Evolutionary conservation across 139 green algal species (phyloP), one percentile per base, ranked within the genome.

Genomic region (Haematococcus lacustris): DNA sequence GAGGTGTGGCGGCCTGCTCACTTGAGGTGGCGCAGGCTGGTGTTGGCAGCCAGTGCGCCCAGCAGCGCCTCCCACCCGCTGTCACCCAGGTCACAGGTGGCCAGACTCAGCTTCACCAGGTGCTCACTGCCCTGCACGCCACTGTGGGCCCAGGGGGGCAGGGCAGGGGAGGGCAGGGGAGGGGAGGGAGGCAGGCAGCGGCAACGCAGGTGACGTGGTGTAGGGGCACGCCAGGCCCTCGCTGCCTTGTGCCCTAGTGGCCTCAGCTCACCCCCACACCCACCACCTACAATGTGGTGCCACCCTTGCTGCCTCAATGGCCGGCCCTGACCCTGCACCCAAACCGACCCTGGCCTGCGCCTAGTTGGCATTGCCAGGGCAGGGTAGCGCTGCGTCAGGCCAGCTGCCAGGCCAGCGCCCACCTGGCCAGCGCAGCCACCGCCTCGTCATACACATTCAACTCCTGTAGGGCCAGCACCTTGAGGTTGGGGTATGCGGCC

Each of bases 401-500:
- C 17, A 57, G 17, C 17, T 21, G 21, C 21, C 47, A 57, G 17
- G 21, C 47, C 47, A 13, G 21, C 33, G 17, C 61, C 30, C n/a
- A 71, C 66, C 41, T 43, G 30, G 67, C 67, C 41, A 65, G 67
- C 64, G 1, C 47, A 71, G 66, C 51, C 53, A 77, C 41, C 3
- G 64, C 70, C 41, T 81, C 76, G 35, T 81, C 76, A 28, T 77
- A 77, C 53, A 81, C 33, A 66, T 81, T 81, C 4, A 81, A 57
- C 53, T 81, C 76, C 21, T 7, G 1, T 21, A 81, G 65, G 51
- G 66, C 50, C 28, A 81, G 63, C 0, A 0, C 3, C 0, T 0
- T 39, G 38, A 81, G 51, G 65, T 66, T 67, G 33, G 70, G 66
- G 30, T 71, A 81, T 17, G 70, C 76, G 23, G n/a, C 53, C 33